Evolutionary conservation across 257 asterid genomes (phyloP).

Genomic region (Solanum tarapatanum): DNA sequence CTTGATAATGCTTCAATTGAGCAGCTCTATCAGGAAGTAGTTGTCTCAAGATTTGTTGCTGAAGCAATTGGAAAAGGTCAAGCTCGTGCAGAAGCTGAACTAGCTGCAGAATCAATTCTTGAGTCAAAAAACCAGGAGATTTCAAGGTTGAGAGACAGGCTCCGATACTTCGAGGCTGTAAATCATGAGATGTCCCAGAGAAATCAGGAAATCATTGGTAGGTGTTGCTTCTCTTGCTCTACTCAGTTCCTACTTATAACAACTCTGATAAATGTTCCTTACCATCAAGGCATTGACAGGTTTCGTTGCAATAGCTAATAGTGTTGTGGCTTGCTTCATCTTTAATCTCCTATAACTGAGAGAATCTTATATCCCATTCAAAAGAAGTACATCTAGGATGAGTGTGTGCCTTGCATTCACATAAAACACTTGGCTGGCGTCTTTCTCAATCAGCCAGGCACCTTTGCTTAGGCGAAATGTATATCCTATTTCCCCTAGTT

Average conservation of each 20-base stretch:
- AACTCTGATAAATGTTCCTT: not conserved
- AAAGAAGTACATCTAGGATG: not conserved
- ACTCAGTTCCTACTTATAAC: not conserved
- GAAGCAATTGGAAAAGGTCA: slow-evolving; percentile 62
- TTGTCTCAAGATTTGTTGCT: slow-evolving; percentile 48
- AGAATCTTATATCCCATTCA: not conserved
- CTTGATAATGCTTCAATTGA: slow-evolving; percentile 21
- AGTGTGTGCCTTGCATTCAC: not conserved
- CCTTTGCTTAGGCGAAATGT: not conserved
- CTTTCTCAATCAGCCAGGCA: not conserved
- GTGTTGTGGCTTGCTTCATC: not conserved
- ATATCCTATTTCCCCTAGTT: not conserved
- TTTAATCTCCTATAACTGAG: not conserved
- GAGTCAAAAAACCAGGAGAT: slow-evolving; percentile 77
- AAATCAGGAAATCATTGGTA: slow-evolving; percentile 69
- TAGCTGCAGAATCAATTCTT: slow-evolving; percentile 34
- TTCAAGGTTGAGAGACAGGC: slow-evolving; percentile 50
- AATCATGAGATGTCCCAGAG: slow-evolving; percentile 90
- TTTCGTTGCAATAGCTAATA: not conserved
- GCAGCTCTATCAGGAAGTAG: slow-evolving; percentile 46
- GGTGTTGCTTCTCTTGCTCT: slow-evolving; percentile 7
- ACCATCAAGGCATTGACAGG: not conserved
- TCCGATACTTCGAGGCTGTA: slow-evolving; percentile 76
- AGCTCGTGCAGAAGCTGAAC: slow-evolving; percentile 71
- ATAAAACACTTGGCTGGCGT: not conserved